Base-by-base conservation (phyloP, 2,329 filamentous ascomycete genomes). In the Tolypocladium tropicale region DNA sequence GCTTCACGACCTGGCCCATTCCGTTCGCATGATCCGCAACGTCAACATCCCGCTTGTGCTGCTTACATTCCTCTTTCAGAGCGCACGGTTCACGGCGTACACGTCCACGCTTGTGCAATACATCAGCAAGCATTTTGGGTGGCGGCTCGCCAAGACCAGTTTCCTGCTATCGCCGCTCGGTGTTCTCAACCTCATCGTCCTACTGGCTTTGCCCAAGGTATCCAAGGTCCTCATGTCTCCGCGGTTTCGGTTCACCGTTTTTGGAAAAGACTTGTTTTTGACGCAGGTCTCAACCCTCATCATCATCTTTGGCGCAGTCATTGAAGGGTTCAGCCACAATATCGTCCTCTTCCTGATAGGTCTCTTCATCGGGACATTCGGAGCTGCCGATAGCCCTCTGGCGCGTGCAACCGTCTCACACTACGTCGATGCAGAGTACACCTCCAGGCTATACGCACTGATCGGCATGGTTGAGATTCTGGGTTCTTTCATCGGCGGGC, bases 101-200 rank as follows among this genome's bases (percentile, higher is more conserved):
- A 65, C 67, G 14, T 63, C 62, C 7, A 73, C 67, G 0, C 62
- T 76, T 33, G 64, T 69, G 5, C 74, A 76, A 62, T 74, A 74
- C 43, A 62, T 77, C 55, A 75, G 72, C 68, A 76, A 74, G 55
- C 64, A 75, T 56, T 77, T 76, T 50, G 67, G 67, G 52, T 76
- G 74, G 74, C 69, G 63, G 23, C 67, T 77, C 32, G 73, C 70
- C 21, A 67, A 75, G 55, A 71, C 69, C 0, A 74, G 70, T 56
- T 67, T 75, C 55, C 64, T 76, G 33, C 64, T 76, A 9, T 74
- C 74, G 1, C 71, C 74, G 0, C 57, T 74, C 4, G 73, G 74
- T 23, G 52, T 77, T 4, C 65, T 75, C 33, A 70, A 71, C 48
- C 64, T 77, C 36, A 53, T 66, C 37, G 60, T 75, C 34, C 67